These are phyloP conservation scores for Bacidia rubella DNA, from an alignment of 495 filamentous ascomycete genomes.

Conservation along the genomic window DNA sequence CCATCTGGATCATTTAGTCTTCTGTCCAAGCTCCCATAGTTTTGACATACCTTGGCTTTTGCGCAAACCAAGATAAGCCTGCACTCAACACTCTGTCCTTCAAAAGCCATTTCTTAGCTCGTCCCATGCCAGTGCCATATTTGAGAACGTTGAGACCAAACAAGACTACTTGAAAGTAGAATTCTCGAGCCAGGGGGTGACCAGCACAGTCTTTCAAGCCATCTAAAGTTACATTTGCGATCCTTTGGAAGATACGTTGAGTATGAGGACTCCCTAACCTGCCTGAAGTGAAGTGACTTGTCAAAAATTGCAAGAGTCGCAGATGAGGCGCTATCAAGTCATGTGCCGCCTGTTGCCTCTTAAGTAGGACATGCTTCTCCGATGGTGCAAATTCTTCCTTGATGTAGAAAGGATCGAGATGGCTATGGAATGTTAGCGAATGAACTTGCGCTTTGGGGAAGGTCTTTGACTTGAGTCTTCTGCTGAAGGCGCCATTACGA, in stretches of 20 bases:
- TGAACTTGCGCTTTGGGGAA: neutral
- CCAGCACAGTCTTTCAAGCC: slow-evolving; percentile 52
- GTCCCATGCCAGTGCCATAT: slow-evolving; percentile 48
- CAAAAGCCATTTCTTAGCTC: slow-evolving; percentile 52
- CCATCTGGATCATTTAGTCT: slow-evolving; percentile 38
- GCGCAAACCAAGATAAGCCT: slow-evolving; percentile 74
- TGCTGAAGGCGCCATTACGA: slow-evolving; percentile 67
- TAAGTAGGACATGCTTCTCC: slow-evolving; percentile 60
- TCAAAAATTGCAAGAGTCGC: slow-evolving; percentile 73
- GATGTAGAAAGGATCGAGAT: slow-evolving; percentile 75
- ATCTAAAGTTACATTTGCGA: slow-evolving; percentile 61
- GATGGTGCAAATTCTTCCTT: slow-evolving; percentile 89
- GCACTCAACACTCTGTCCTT: slow-evolving; percentile 83
- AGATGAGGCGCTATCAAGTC: slow-evolving; percentile 75
- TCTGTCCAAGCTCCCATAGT: neutral
- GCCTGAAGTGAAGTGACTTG: slow-evolving; percentile 86
- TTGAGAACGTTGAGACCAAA: slow-evolving; percentile 66
- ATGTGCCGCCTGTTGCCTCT: slow-evolving; percentile 62
- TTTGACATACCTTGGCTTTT: slow-evolving; percentile 36
- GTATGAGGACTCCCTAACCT: slow-evolving; percentile 66
- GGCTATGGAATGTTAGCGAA: slow-evolving; percentile 24
- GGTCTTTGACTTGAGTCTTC: slow-evolving; percentile 41
- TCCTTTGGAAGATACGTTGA: slow-evolving; percentile 63
- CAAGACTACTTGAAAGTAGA: slow-evolving; percentile 74
- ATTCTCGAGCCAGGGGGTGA: slow-evolving; percentile 81